Percentiles rank a stretch among this genome's conserved stretches.
Evolutionary conservation across 345 rosid species (phyloP).

Genomic region (Salix suchowensis): DNA sequence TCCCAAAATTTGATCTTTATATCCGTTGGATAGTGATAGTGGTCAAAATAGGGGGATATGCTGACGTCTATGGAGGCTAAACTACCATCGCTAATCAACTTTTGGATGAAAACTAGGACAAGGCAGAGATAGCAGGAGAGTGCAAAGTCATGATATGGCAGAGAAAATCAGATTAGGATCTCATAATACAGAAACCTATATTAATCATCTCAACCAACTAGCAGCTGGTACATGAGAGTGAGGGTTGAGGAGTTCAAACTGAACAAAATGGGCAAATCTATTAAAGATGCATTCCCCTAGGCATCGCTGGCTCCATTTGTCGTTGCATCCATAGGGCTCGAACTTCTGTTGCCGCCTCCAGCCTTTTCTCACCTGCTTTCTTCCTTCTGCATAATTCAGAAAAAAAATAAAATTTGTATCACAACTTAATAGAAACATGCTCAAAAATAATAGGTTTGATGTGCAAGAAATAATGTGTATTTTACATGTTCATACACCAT

Average conservation of each 20-base stretch:
- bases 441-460: not conserved
- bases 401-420: not conserved
- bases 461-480: not conserved
- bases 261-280: slow-evolving; percentile 5
- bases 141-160: not conserved
- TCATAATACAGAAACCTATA: no score
- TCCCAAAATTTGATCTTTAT: no score
- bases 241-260: no score
- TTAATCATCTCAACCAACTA: slow-evolving; percentile 23
- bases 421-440: not conserved
- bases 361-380: slow-evolving; percentile 62
- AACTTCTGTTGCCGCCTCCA: slow-evolving; percentile 54
- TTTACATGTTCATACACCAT: not conserved
- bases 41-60: no score
- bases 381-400: slow-evolving; percentile 52
- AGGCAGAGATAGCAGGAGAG: not conserved
- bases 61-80: no score
- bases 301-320: slow-evolving; percentile 41
- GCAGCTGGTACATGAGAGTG: slow-evolving; percentile 26
- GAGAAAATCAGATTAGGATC: not conserved
- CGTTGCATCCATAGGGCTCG: slow-evolving; percentile 63
- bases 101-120: not conserved
- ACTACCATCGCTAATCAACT: not conserved
- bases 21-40: no score
- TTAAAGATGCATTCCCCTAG: slow-evolving; percentile 31